Percentiles rank a stretch among this genome's conserved stretches.
These are phyloP conservation scores for Phallus indusiatus DNA, from an alignment of 768 basidiomycete genomes.

Conservation along the genomic window DNA sequence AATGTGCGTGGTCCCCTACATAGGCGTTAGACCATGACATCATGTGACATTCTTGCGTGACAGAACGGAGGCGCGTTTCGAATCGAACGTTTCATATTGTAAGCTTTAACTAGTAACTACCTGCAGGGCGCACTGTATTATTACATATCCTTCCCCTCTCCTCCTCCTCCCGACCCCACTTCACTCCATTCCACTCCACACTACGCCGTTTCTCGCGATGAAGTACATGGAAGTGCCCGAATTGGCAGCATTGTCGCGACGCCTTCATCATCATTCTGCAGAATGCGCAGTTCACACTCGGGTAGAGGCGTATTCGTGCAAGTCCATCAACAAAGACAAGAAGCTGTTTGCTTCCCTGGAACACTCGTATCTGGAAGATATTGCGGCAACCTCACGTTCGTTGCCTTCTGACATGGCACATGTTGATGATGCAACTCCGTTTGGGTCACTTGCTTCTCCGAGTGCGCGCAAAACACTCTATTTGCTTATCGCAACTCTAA, in stretches of 20 bases:
- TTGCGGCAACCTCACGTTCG: constrained; percentile 71
- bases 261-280: constrained; percentile 76
- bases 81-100: no score
- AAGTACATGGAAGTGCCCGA: constrained; percentile 86
- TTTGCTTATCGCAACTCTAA: constrained; percentile 92
- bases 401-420: constrained; percentile 61
- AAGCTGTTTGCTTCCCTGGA: constrained; percentile 92
- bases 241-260: constrained; percentile 64
- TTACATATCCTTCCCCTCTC: no score
- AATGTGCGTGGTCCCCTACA: no score
- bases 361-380: constrained; percentile 70
- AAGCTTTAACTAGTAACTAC: no score
- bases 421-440: constrained; percentile 74
- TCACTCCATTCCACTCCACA: not conserved
- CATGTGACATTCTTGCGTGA: no score
- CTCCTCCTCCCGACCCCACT: not conserved
- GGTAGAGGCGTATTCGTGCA: constrained; percentile 96
- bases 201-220: constrained; percentile 36
- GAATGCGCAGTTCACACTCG: constrained; percentile 86
- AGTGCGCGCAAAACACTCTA: constrained; percentile 86
- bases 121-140: no score
- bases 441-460: constrained; percentile 84
- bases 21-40: no score
- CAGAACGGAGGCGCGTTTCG: no score
- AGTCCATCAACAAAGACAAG: constrained; percentile 95